Conservation (phyloP, 2,329 filamentous ascomycete species). For the Paramyrothecium roridum region DNA sequence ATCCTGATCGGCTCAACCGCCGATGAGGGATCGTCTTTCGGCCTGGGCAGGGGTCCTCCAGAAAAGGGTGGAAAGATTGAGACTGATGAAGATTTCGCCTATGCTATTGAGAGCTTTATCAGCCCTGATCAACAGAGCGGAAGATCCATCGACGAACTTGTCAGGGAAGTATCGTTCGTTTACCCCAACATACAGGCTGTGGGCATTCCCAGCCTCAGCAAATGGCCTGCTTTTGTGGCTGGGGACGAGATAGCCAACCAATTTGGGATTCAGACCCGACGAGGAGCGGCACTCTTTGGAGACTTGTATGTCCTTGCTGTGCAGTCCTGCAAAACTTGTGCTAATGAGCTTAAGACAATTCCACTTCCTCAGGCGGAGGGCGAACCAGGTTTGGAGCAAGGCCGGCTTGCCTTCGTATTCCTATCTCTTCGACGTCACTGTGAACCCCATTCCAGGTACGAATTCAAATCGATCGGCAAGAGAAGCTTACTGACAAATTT, state of each 20-base stretch:
- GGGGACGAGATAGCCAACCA: constrained; percentile 17
- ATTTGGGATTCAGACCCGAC: constrained; percentile 24
- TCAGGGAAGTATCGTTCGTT: constrained; percentile 15
- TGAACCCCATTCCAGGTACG: constrained; percentile 15
- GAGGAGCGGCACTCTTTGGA: constrained; percentile 23
- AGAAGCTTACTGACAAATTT: neutral
- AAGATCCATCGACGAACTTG: constrained; percentile 14
- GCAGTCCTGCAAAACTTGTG: neutral
- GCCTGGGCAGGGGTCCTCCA: constrained; percentile 10
- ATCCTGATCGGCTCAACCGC: constrained; percentile 31
- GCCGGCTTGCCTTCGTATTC: constrained; percentile 21
- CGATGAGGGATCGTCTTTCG: constrained; percentile 24
- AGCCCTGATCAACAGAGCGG: constrained; percentile 13
- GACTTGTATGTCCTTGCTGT: constrained; percentile 15
- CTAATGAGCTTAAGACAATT: neutral
- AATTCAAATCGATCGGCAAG: too few relatives aligned
- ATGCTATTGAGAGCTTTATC: constrained; percentile 7
- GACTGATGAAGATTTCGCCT: constrained; percentile 22
- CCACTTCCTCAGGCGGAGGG: constrained; percentile 19
- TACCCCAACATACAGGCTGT: constrained; percentile 29
- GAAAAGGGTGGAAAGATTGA: constrained; percentile 14
- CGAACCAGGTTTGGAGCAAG: constrained; percentile 21
- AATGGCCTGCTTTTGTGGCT: constrained; percentile 26
- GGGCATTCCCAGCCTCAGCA: constrained; percentile 28
- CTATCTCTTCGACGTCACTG: constrained; percentile 28